Conservation (phyloP, 108 stramenopile genomes). For the Mediolabrus comicus region DNA sequence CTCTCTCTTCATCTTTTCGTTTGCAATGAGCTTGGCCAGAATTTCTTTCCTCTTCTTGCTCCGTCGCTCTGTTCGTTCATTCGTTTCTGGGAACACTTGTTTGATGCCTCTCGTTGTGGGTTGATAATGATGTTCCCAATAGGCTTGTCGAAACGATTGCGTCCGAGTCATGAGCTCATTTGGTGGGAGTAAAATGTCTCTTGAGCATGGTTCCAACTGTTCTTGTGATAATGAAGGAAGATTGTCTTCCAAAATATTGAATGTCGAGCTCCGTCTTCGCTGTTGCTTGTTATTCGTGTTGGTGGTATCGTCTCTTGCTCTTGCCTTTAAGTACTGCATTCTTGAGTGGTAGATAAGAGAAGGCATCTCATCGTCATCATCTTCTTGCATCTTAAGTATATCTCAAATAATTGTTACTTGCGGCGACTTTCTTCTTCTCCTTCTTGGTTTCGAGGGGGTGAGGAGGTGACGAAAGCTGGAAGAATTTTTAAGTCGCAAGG, state of each 20-base stretch:
- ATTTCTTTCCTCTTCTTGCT: conserved; percentile 23
- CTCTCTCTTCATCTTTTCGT: neutral
- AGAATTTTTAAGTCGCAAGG: no score
- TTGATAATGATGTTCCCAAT: conserved; percentile 28
- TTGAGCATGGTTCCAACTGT: conserved; percentile 13
- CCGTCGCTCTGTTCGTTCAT: conserved; percentile 18
- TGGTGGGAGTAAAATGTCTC: conserved; percentile 14
- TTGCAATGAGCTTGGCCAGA: conserved; percentile 7
- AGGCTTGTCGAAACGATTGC: conserved; percentile 28
- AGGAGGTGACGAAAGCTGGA: no score
- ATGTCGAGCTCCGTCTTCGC: neutral
- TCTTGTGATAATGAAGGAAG: conserved; percentile 15
- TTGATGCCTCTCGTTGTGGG: conserved; percentile 14
- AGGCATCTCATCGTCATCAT: neutral
- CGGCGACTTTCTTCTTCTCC: no score
- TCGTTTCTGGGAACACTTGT: neutral
- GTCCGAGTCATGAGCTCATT: conserved; percentile 29
- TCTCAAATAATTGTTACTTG: no score
- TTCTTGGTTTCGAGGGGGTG: no score
- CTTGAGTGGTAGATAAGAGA: conserved; percentile 18
- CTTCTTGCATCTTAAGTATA: conserved; percentile 18
- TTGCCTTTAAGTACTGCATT: conserved; percentile 33
- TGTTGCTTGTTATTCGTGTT: neutral
- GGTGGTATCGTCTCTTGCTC: conserved; percentile 10
- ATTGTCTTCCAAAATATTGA: neutral